Evolutionary conservation across 176 grass and related monocot genomes (phyloP).

Genomic region (bread wheat (Triticum aestivum)): DNA sequence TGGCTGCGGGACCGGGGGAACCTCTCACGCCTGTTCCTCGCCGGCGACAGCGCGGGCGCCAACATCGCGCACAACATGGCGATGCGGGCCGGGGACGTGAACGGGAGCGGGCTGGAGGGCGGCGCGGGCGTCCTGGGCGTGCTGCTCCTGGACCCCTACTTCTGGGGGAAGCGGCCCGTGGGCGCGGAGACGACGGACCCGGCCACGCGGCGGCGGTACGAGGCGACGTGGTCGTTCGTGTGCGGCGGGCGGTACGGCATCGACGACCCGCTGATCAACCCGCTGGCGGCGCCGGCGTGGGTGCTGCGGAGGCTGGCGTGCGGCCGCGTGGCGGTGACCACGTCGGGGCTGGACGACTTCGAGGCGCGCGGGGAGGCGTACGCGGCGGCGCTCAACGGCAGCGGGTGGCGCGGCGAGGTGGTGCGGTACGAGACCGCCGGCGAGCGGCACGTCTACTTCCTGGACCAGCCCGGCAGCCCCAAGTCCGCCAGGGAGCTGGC

Average conservation of each 20-base stretch:
- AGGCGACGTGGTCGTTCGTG: slow-evolving; percentile 62
- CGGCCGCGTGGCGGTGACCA: slow-evolving; percentile 48
- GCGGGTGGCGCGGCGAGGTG: slow-evolving; percentile 56
- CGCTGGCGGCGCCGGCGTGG: slow-evolving; percentile 33
- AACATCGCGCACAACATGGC: slow-evolving; percentile 72
- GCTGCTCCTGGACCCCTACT: slow-evolving; percentile 62
- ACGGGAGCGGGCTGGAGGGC: slow-evolving; percentile 1
- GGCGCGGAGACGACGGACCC: slow-evolving; percentile 53
- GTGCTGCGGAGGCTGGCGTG: slow-evolving; percentile 36
- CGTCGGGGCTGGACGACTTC: slow-evolving; percentile 54
- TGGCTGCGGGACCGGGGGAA: slow-evolving; percentile 59
- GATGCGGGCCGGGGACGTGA: slow-evolving; percentile 17
- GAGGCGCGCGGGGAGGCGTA: slow-evolving; percentile 55
- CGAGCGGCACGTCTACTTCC: slow-evolving; percentile 65
- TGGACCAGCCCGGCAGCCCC: slow-evolving; percentile 35
- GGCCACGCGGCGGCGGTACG: slow-evolving; percentile 40
- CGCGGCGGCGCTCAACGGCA: slow-evolving; percentile 44
- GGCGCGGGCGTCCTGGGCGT: slow-evolving; percentile 43
- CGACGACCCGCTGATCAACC: slow-evolving; percentile 69
- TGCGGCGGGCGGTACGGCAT: slow-evolving; percentile 46
- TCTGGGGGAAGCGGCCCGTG: slow-evolving; percentile 72
- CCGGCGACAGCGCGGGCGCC: slow-evolving; percentile 75
- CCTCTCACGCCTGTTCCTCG: slow-evolving; percentile 54
- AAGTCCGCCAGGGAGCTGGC: slow-evolving; percentile 54
- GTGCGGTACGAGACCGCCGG: slow-evolving; percentile 59